A percentile compares a stretch with the other conserved stretches of the same genome.
phyloP scores from a whole-genome alignment of 2,329 filamentous ascomycete genomes.

The Penicillium janthinellum region DNA sequence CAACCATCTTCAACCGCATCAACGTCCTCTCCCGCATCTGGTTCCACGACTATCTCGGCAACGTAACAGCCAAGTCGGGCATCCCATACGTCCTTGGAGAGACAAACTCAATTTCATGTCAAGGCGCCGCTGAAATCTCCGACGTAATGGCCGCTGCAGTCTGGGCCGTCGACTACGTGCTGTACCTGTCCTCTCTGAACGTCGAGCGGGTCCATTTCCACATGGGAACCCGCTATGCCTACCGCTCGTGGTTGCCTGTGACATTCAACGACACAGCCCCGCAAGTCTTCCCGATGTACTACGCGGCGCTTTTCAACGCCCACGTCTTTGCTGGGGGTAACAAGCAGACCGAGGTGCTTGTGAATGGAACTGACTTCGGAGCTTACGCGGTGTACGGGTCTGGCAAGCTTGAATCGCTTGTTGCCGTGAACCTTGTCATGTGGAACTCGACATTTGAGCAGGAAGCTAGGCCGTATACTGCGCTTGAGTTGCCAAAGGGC shows the following conservation, averaged over 20 bases:
- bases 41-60: not conserved
- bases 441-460: not conserved
- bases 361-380: not conserved
- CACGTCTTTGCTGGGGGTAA: not conserved
- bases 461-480: not conserved
- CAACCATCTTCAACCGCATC: not conserved
- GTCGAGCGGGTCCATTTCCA: not conserved
- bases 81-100: not conserved
- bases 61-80: not conserved
- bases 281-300: not conserved
- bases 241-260: not conserved
- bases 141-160: not conserved
- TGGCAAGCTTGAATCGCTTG: not conserved
- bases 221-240: not conserved
- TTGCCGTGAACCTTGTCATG: not conserved
- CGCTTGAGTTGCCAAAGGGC: not conserved
- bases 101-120: not conserved
- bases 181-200: not conserved
- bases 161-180: not conserved
- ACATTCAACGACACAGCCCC: not conserved
- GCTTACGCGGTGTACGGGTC: not conserved
- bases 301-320: not conserved
- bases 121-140: not conserved
- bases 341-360: not conserved
- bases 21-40: not conserved